Evolutionary conservation across 2,329 filamentous ascomycete genomes (phyloP).

Genomic region (Fusarium sp.): DNA sequence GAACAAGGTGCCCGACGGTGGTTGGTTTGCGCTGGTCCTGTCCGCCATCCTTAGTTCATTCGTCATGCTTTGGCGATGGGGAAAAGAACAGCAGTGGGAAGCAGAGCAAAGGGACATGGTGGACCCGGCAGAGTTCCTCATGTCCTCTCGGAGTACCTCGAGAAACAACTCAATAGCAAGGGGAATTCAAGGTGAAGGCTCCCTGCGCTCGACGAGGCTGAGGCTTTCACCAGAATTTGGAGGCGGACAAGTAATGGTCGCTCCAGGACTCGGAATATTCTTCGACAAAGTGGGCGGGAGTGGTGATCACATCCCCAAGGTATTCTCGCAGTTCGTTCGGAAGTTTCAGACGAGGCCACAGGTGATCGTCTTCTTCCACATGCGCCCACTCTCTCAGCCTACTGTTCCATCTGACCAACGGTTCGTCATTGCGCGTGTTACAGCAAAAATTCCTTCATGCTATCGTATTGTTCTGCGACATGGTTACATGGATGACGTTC

Average conservation of each 20-base stretch:
- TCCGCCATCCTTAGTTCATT: slow-evolving; percentile 69
- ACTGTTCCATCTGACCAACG: slow-evolving; percentile 61
- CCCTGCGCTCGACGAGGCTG: slow-evolving; percentile 35
- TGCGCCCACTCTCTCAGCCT: slow-evolving; percentile 71
- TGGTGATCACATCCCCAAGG: slow-evolving; percentile 55
- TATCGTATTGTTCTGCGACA: slow-evolving; percentile 77
- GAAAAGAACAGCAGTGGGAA: slow-evolving; percentile 81
- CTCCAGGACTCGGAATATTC: slow-evolving; percentile 74
- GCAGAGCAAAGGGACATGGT: slow-evolving; percentile 73
- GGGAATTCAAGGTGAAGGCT: slow-evolving; percentile 23
- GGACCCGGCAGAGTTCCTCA: slow-evolving; percentile 53
- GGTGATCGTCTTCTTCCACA: slow-evolving; percentile 79
- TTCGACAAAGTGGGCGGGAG: slow-evolving; percentile 81
- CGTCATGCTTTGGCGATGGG: slow-evolving; percentile 81
- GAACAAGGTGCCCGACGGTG: slow-evolving; percentile 78
- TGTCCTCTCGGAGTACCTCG: slow-evolving; percentile 41
- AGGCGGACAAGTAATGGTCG: slow-evolving; percentile 56
- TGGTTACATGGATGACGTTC: slow-evolving; percentile 77
- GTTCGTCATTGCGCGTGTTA: slow-evolving; percentile 57
- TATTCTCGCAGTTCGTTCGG: slow-evolving; percentile 76
- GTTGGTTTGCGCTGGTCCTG: slow-evolving; percentile 80
- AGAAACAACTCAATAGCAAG: slow-evolving; percentile 39
- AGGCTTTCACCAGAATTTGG: slow-evolving; percentile 53
- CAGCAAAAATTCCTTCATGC: slow-evolving; percentile 65
- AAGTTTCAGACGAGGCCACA: slow-evolving; percentile 76